Evolutionary conservation across 495 filamentous ascomycete species (phyloP).

Genomic region (Neurospora pannonica): DNA sequence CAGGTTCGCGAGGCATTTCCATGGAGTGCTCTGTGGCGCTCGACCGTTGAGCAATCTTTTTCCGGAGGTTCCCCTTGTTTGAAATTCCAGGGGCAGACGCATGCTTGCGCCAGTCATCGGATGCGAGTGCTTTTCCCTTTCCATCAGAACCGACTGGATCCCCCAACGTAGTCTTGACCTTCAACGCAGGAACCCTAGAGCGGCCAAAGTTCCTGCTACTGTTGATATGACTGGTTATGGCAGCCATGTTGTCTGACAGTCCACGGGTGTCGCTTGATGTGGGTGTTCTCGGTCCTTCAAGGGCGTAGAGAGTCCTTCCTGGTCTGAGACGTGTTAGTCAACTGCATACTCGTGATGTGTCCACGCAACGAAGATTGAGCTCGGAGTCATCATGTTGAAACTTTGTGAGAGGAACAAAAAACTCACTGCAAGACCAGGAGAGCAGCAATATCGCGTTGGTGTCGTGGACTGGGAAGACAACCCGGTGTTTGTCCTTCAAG

Average conservation of each 20-base stretch:
- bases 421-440: neutral
- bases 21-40: conserved; percentile 3
- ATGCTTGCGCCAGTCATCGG: conserved; percentile 21
- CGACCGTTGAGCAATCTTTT: neutral
- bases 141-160: conserved; percentile 2
- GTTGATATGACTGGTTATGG: neutral
- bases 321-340: neutral
- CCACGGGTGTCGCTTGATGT: neutral
- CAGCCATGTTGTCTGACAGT: conserved; percentile 6
- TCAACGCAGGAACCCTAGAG: conserved; percentile 2
- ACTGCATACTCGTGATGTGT: neutral
- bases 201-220: conserved; percentile 3
- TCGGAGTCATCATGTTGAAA: neutral
- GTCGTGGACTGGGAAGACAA: neutral
- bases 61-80: neutral
- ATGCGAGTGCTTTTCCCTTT: conserved; percentile 15
- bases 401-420: neutral
- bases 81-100: neutral
- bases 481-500: neutral
- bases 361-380: neutral
- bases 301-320: neutral
- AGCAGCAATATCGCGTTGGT: neutral
- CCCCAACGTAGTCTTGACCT: conserved; percentile 7
- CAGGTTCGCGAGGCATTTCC: conserved; percentile 2
- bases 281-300: neutral